Percentiles rank a stretch among this genome's conserved stretches.
These are phyloP conservation scores for Fusarium zealandicum DNA, from an alignment of 2,329 filamentous ascomycete species.

Conservation along the genomic window DNA sequence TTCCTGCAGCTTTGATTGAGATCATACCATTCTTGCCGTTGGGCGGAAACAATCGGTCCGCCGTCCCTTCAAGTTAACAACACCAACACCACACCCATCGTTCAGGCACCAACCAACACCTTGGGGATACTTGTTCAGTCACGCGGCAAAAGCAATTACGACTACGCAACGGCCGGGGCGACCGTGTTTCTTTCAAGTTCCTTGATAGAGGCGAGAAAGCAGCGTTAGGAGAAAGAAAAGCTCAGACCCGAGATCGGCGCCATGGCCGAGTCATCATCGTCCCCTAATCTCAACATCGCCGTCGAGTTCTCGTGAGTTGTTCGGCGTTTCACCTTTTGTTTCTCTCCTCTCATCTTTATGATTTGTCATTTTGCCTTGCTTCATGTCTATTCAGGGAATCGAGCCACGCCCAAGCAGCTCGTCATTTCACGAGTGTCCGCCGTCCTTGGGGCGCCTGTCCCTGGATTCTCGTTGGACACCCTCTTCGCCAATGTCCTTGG, in stretches of 20 bases:
- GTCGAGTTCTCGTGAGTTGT: constrained; percentile 72
- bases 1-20: no score
- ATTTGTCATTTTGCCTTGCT: constrained; percentile 35
- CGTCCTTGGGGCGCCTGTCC: constrained; percentile 26
- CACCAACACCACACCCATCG: constrained; percentile 2
- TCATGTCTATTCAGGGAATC: constrained; percentile 11
- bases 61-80: background rate
- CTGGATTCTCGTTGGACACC: constrained; percentile 16
- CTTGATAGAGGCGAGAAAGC: constrained; percentile 2
- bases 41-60: constrained; percentile 1
- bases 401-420: constrained; percentile 2
- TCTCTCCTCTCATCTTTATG: constrained; percentile 27
- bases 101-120: constrained; percentile 5
- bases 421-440: constrained; percentile 21
- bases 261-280: constrained; percentile 28
- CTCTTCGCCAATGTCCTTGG: constrained; percentile 10
- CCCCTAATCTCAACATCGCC: constrained; percentile 61
- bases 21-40: background rate
- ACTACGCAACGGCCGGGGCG: constrained; percentile 3
- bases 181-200: constrained; percentile 1
- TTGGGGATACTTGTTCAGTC: constrained; percentile 2
- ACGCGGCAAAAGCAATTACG: constrained; percentile 28
- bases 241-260: constrained; percentile 3
- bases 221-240: background rate
- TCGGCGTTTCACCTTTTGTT: constrained; percentile 14